Percentiles rank a stretch among this genome's conserved stretches.
These are phyloP conservation scores for Globisporangium cederbergense DNA, from an alignment of 352 stramenopile species.

Conservation along the genomic window DNA sequence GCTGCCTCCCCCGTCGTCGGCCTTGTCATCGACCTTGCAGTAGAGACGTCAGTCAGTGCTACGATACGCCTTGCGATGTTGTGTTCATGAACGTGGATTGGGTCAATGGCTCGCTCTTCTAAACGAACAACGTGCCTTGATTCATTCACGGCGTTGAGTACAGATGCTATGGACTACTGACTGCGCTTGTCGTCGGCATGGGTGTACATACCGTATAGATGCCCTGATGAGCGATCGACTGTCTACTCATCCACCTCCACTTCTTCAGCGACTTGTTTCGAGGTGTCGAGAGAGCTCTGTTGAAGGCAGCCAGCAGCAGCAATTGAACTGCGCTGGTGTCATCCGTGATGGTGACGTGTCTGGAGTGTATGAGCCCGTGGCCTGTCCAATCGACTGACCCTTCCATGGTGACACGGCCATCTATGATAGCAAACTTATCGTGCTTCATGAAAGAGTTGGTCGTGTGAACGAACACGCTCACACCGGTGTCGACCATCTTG, in stretches of 20 bases:
- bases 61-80: not conserved
- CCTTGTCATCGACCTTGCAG: not conserved
- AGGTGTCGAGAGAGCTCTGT: not conserved
- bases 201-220: not conserved
- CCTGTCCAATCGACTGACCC: not conserved
- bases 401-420: not conserved
- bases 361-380: not conserved
- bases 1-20: conserved; percentile 4
- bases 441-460: not conserved
- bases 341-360: not conserved
- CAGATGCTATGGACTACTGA: too few species aligned
- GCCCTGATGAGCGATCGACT: not conserved
- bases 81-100: too few species aligned
- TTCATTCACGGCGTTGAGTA: too few species aligned
- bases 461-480: not conserved
- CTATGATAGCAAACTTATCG: not conserved
- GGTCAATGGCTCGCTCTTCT: too few species aligned
- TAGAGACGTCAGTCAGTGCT: not conserved
- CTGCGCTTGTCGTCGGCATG: not conserved
- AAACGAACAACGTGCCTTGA: too few species aligned
- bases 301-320: not conserved
- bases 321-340: not conserved
- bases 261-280: not conserved
- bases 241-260: not conserved
- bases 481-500: not conserved